phyloP scores from a whole-genome alignment of 306 rosid species.

The Arachis hypogaea region DNA sequence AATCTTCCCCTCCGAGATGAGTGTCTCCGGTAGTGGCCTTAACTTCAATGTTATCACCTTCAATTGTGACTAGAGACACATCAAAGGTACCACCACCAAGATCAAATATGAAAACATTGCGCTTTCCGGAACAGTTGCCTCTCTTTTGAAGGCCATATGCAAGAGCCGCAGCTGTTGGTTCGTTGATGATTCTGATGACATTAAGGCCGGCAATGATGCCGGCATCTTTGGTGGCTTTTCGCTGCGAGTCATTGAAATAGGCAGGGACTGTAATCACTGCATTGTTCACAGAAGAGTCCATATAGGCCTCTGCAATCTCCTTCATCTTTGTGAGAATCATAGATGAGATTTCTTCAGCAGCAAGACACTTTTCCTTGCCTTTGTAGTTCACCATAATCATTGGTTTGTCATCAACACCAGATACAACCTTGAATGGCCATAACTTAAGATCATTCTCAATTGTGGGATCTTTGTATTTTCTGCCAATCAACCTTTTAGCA shows the following conservation, averaged over 20 bases:
- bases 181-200: constrained; percentile 29
- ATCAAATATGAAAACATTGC: constrained; percentile 27
- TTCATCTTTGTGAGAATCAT: no score
- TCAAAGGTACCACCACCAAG: constrained; percentile 39
- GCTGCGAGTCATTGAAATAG: constrained; percentile 42
- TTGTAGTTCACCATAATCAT: constrained; percentile 50
- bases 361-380: constrained; percentile 47
- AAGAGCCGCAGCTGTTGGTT: constrained; percentile 14
- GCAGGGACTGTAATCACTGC: constrained; percentile 61
- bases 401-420: constrained; percentile 41
- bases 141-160: constrained; percentile 29
- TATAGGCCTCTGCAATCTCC: no score
- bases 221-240: constrained; percentile 22
- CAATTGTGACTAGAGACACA: constrained; percentile 30
- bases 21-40: constrained; percentile 25
- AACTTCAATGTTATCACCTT: background rate
- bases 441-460: constrained; percentile 40
- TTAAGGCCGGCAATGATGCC: constrained; percentile 33
- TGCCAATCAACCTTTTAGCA: background rate
- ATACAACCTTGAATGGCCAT: constrained; percentile 48
- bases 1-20: constrained; percentile 22
- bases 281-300: constrained; percentile 34
- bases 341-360: constrained; percentile 44
- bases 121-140: background rate
- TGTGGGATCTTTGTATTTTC: constrained; percentile 32